Conservation (phyloP, 139 green algal species). For the Zygnema circumcarinatum region DNA sequence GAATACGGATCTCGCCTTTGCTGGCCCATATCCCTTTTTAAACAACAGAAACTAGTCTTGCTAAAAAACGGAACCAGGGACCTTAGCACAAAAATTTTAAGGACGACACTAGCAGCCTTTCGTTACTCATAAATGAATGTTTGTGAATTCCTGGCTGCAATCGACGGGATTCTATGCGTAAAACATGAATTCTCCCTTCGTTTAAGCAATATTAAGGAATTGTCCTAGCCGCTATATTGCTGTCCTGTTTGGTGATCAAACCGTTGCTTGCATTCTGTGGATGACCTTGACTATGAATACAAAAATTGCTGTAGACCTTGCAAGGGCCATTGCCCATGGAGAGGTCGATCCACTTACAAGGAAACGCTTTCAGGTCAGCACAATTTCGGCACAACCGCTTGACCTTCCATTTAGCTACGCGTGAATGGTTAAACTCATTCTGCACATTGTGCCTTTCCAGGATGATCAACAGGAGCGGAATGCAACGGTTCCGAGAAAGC, state of each 20-base stretch:
- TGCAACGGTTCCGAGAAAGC: not conserved
- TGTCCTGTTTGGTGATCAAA: too few relatives aligned
- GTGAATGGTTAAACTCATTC: not conserved
- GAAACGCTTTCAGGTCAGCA: slow-evolving; percentile 56
- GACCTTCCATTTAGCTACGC: not conserved
- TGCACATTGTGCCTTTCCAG: not conserved
- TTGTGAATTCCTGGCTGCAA: too few relatives aligned
- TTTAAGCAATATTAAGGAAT: too few relatives aligned
- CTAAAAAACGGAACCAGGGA: too few relatives aligned
- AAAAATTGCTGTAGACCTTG: slow-evolving; percentile 65
- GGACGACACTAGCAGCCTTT: too few relatives aligned
- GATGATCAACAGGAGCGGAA: not conserved
- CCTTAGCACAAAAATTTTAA: too few relatives aligned
- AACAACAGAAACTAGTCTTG: too few relatives aligned
- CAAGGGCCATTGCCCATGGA: slow-evolving; percentile 72
- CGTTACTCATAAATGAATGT: too few relatives aligned
- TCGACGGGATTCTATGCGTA: too few relatives aligned
- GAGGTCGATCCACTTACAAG: slow-evolving; percentile 70
- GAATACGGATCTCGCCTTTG: slow-evolving; percentile 70
- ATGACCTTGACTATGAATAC: slow-evolving; percentile 20
- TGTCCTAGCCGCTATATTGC: too few relatives aligned
- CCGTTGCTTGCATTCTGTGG: too few relatives aligned
- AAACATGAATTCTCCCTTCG: too few relatives aligned
- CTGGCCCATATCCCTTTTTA: slow-evolving; percentile 70
- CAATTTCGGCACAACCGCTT: not conserved